A percentile compares a stretch with the other conserved stretches of the same genome.
Evolutionary conservation across 1,139 yeast species (phyloP).

Genomic region (Candida glucosophila): DNA sequence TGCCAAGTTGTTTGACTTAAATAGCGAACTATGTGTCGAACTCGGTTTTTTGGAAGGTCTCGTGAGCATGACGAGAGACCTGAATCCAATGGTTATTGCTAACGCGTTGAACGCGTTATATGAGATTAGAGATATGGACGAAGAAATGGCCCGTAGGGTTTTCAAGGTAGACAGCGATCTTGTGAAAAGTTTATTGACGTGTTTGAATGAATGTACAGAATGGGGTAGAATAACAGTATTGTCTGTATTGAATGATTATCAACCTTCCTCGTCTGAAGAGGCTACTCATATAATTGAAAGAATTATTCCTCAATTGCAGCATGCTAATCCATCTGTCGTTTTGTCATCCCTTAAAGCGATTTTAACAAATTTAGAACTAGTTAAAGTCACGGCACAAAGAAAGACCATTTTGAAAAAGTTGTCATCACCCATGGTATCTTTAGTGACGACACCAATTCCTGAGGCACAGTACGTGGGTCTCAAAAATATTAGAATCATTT

Average conservation of each 20-base stretch:
- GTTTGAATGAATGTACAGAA: constrained; percentile 94
- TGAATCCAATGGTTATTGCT: constrained; percentile 96
- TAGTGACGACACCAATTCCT: constrained; percentile 76
- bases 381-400: constrained; percentile 24
- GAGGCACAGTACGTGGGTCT: constrained; percentile 95
- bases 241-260: constrained; percentile 70
- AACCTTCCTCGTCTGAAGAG: constrained; percentile 47
- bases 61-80: constrained; percentile 65
- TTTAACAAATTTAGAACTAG: constrained; percentile 56
- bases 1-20: constrained; percentile 86
- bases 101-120: constrained; percentile 82
- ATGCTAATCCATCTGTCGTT: constrained; percentile 94
- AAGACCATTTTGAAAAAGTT: constrained; percentile 55
- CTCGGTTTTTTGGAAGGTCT: constrained; percentile 75
- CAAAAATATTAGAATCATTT: constrained; percentile 80
- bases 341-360: constrained; percentile 79
- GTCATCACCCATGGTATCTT: constrained; percentile 86
- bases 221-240: constrained; percentile 96
- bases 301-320: constrained; percentile 92
- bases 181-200: constrained; percentile 61
- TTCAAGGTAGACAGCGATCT: constrained; percentile 34
- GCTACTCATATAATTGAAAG: constrained; percentile 85
- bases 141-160: constrained; percentile 41
- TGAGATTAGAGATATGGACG: constrained; percentile 63
- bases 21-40: constrained; percentile 73